Percentiles rank a stretch among this genome's conserved stretches.
These are phyloP conservation scores for Deuterostichococcus epilithicus DNA, from an alignment of 139 green algal species.

Conservation along the genomic window DNA sequence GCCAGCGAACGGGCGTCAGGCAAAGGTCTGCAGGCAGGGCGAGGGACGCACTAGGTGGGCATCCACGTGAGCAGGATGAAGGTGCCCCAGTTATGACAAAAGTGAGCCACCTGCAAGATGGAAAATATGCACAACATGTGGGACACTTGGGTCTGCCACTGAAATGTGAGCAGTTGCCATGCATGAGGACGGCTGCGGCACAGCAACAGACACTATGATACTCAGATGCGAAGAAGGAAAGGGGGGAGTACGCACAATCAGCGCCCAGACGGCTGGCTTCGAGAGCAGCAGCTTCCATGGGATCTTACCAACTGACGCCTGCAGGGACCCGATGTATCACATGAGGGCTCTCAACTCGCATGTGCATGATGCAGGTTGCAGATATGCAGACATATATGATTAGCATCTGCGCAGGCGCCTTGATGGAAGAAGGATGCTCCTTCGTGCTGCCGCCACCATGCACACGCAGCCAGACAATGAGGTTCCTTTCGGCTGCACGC, in stretches of 20 bases:
- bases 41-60: constrained; percentile 90
- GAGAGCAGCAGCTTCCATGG: constrained; percentile 88
- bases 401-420: too few relatives aligned
- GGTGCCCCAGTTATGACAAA: constrained; percentile 98
- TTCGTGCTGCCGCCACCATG: too few relatives aligned
- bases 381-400: too few relatives aligned
- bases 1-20: background rate
- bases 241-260: constrained; percentile 76
- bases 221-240: too few relatives aligned
- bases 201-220: too few relatives aligned
- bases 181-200: too few relatives aligned
- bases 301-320: constrained; percentile 55
- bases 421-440: too few relatives aligned
- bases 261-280: constrained; percentile 87
- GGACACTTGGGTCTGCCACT: background rate
- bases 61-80: constrained; percentile 99
- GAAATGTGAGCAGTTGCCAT: too few relatives aligned
- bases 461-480: too few relatives aligned
- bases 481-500: too few relatives aligned
- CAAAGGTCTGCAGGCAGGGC: background rate
- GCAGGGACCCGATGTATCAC: constrained; percentile 4
- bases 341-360: too few relatives aligned
- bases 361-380: too few relatives aligned
- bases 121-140: background rate
- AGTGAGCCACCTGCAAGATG: constrained; percentile 63